Conservation (phyloP, 345 rosid genomes). For the Physaria fendleri region DNA sequence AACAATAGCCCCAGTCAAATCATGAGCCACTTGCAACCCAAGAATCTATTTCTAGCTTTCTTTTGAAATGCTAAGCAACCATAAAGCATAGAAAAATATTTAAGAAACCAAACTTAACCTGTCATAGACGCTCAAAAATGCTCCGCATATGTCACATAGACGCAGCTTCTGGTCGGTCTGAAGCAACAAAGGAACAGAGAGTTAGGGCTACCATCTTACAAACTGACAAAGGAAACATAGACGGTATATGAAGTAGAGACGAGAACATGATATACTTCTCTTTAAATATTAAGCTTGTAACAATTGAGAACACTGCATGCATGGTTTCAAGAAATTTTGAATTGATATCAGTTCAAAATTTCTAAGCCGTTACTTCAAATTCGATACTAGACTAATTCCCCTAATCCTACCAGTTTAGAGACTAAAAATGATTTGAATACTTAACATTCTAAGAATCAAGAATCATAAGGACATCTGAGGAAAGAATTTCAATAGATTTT, state of each 20-base stretch:
- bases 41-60: conserved; percentile 42
- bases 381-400: neutral
- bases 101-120: conserved; percentile 45
- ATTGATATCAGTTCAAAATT: neutral
- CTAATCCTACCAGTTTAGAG: neutral
- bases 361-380: neutral
- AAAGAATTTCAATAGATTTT: neutral
- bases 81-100: conserved; percentile 17
- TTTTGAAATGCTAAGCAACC: conserved; percentile 23
- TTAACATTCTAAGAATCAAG: neutral
- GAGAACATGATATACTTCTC: conserved; percentile 3
- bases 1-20: conserved; percentile 82
- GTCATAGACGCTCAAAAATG: conserved; percentile 97
- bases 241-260: neutral
- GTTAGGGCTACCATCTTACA: neutral
- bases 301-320: neutral
- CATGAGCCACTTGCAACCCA: conserved; percentile 87
- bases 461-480: neutral
- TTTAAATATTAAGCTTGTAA: neutral
- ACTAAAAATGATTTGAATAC: neutral
- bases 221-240: neutral
- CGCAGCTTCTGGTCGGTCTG: conserved; percentile 99
- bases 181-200: conserved; percentile 13
- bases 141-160: conserved; percentile 99
- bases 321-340: too few species aligned